Base-by-base conservation (phyloP, 352 stramenopile genomes). In the Phytopythium oedochilum region DNA sequence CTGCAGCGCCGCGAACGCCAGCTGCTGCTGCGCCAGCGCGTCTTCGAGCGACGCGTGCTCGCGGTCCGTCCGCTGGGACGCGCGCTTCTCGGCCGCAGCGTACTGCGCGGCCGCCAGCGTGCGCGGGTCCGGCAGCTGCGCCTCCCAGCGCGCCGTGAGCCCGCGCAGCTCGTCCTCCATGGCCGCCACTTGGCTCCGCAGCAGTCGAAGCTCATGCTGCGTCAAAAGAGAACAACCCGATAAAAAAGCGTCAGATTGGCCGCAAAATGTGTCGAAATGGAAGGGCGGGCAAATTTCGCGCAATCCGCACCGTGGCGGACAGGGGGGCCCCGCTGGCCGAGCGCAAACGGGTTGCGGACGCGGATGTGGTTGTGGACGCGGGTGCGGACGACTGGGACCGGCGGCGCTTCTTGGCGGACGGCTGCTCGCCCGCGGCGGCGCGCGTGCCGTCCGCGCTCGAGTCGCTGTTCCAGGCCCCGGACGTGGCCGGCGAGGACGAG, bases 1-100 rank as follows among this genome's bases (percentile, higher is more conserved):
- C 44, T 78, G 70, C 18, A 78, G 50, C 0, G 66, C 70, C 6
- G 70, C 70, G 52, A 73, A 75, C 14, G 66, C 35, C 7, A 75
- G 45, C 40, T 78, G 70, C 44, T 78, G 70, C 45, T 75, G 57
- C 2, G 64, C 42, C 4, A 78, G 50, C 49, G 66, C 62, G 28
- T 75, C 47, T 36, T 71, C 48, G 22, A 78, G 45, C 52, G 70
- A 53, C 7, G 45, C 59, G 50, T 69, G 53, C 20, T 46, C 60
- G 6, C 12, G 9, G 20, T 78, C 66, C 2, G 44, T 58, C 11
- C 54, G 48, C 35, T 59, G 35, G 1, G 49, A 53, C 9, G 29
- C 53, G 42, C 61, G 50, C 23, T 78, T 78, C 59, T 78, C 59
- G n/a, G 23, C 47, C 4, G 70, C 70, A 0, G 66, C 66, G 5